Evolutionary conservation across 2,329 filamentous ascomycete species (phyloP).

Genomic region (Capronia coronata): DNA sequence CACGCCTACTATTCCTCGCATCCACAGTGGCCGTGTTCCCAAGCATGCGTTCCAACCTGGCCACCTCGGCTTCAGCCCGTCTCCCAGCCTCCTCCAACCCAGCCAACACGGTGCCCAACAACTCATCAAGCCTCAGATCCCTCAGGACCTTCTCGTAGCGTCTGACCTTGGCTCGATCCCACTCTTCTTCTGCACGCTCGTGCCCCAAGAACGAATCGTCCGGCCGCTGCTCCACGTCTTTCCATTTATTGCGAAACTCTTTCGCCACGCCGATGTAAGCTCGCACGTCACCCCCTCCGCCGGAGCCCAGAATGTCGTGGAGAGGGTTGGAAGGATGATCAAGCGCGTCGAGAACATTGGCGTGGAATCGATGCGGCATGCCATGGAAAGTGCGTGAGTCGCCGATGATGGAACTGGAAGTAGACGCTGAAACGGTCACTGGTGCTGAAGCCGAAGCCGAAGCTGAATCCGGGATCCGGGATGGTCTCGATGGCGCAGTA

Average conservation of each 20-base stretch:
- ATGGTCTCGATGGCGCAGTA: no score
- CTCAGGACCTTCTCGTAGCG: slow-evolving; percentile 43
- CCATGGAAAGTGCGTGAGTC: slow-evolving; percentile 26
- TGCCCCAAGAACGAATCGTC: slow-evolving; percentile 17
- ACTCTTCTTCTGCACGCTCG: slow-evolving; percentile 28
- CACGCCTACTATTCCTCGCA: not conserved
- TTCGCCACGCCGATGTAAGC: slow-evolving; percentile 60
- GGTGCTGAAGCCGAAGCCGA: no score
- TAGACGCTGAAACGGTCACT: no score
- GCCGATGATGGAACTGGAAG: no score
- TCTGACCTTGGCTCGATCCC: slow-evolving; percentile 23
- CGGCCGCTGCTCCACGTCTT: slow-evolving; percentile 33
- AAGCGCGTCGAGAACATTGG: slow-evolving; percentile 60
- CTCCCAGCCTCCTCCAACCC: slow-evolving; percentile 55
- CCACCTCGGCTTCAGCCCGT: slow-evolving; percentile 46
- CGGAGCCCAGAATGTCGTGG: slow-evolving; percentile 47
- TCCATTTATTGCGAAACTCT: slow-evolving; percentile 66
- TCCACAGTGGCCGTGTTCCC: not conserved
- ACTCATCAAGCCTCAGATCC: slow-evolving; percentile 56
- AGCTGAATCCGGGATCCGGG: no score
- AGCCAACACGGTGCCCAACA: slow-evolving; percentile 51
- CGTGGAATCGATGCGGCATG: slow-evolving; percentile 55
- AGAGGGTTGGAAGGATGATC: slow-evolving; percentile 54
- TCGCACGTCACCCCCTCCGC: slow-evolving; percentile 45
- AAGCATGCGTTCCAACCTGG: slow-evolving; percentile 18